A percentile compares a stretch with the other conserved stretches of the same genome.
phyloP scores from a whole-genome alignment of 129 eudicot genomes.

The Saposhnikovia divaricata region DNA sequence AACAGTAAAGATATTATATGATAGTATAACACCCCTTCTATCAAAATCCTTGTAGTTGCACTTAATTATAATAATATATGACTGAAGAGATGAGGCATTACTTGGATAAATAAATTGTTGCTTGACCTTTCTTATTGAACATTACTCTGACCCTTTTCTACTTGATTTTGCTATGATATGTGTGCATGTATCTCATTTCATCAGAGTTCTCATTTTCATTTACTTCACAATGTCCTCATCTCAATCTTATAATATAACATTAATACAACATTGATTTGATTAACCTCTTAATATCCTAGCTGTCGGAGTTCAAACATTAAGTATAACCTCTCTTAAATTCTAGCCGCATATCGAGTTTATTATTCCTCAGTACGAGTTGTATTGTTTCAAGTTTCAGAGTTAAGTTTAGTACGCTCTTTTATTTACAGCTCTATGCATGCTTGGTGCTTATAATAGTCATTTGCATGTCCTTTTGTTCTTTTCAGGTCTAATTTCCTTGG shows the following conservation, averaged over 20 bases:
- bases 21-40: neutral
- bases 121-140: neutral
- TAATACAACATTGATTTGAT: neutral
- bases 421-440: neutral
- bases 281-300: neutral
- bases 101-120: neutral
- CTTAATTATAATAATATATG: neutral
- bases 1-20: neutral
- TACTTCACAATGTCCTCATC: neutral
- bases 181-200: neutral
- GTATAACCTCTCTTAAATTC: neutral
- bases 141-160: neutral
- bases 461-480: neutral
- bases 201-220: neutral
- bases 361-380: neutral
- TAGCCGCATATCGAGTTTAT: neutral
- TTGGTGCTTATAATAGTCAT: neutral
- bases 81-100: neutral
- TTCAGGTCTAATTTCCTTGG: constrained; percentile 93
- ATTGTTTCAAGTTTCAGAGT: neutral
- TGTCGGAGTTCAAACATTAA: neutral
- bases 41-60: neutral
- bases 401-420: neutral
- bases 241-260: neutral
- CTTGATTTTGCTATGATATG: neutral